Conservation (phyloP, 148 eudicot species). For the Vaccinium myrtillus region DNA sequence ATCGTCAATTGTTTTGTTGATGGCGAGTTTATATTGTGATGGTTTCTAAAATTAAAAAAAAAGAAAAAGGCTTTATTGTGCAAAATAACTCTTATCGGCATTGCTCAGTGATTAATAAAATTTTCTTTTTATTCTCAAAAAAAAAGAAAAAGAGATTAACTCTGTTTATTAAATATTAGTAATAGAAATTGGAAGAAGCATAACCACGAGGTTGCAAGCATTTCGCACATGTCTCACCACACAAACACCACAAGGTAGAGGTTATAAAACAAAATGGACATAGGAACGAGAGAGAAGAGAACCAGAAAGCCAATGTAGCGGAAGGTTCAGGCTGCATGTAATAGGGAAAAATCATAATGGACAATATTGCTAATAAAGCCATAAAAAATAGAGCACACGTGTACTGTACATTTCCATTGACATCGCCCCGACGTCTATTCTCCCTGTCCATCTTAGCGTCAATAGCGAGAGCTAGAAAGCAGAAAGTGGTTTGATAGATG, state of each 20-base stretch:
- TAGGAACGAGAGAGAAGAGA: conserved; percentile 26
- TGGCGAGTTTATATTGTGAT: too few relatives aligned
- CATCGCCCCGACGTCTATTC: neutral
- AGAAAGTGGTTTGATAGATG: neutral
- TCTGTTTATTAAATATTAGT: too few relatives aligned
- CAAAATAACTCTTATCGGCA: too few relatives aligned
- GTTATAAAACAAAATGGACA: conserved; percentile 18
- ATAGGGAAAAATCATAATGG: conserved; percentile 23
- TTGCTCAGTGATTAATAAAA: too few relatives aligned
- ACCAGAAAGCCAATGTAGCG: conserved; percentile 10
- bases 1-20: too few relatives aligned
- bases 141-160: too few relatives aligned
- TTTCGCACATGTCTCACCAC: conserved; percentile 12
- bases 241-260: conserved; percentile 20
- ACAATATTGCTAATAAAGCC: conserved; percentile 15
- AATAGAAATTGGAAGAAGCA: too few relatives aligned
- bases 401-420: conserved; percentile 1
- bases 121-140: too few relatives aligned
- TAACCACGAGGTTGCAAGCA: neutral
- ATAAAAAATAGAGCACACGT: conserved; percentile 16
- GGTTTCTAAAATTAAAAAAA: too few relatives aligned
- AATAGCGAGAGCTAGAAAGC: neutral
- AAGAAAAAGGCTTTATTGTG: too few relatives aligned
- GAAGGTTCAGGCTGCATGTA: conserved; percentile 33
- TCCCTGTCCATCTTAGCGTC: neutral